Conservation (phyloP, 2,329 filamentous ascomycete genomes). For the Sporothrix phasma region DNA sequence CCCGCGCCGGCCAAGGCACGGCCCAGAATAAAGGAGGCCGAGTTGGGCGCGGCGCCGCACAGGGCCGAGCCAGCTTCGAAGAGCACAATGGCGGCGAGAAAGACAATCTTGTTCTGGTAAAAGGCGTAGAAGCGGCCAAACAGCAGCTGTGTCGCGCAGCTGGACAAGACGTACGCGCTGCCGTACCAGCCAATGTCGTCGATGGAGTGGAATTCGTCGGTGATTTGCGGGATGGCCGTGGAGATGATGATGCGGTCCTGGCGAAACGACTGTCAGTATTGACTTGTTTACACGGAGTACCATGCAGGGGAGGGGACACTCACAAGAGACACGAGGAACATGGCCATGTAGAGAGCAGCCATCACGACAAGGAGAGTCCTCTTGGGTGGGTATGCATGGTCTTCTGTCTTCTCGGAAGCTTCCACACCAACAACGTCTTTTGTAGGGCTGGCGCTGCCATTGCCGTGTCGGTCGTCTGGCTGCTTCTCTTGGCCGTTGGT, state of each 20-base stretch:
- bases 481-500: background rate
- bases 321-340: conserved; percentile 31
- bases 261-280: background rate
- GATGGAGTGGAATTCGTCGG: conserved; percentile 17
- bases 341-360: conserved; percentile 27
- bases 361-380: conserved; percentile 23
- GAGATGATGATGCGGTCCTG: conserved; percentile 24
- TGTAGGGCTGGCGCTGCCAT: background rate
- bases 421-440: background rate
- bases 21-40: conserved; percentile 33
- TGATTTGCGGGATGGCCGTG: conserved; percentile 18
- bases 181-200: conserved; percentile 20
- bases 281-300: background rate
- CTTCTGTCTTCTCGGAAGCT: background rate
- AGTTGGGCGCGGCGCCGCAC: conserved; percentile 32
- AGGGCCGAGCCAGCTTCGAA: conserved; percentile 33
- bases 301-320: background rate
- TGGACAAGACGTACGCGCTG: conserved; percentile 17
- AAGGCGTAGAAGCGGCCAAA: conserved; percentile 33
- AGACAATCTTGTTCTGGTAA: conserved; percentile 28
- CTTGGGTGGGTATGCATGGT: background rate
- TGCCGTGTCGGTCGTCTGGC: background rate
- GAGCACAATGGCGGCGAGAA: conserved; percentile 25
- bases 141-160: conserved; percentile 26
- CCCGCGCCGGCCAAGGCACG: conserved; percentile 33